These are phyloP conservation scores for Saccharum hybrid DNA, from an alignment of 202 grass and related monocot species.

Conservation along the genomic window DNA sequence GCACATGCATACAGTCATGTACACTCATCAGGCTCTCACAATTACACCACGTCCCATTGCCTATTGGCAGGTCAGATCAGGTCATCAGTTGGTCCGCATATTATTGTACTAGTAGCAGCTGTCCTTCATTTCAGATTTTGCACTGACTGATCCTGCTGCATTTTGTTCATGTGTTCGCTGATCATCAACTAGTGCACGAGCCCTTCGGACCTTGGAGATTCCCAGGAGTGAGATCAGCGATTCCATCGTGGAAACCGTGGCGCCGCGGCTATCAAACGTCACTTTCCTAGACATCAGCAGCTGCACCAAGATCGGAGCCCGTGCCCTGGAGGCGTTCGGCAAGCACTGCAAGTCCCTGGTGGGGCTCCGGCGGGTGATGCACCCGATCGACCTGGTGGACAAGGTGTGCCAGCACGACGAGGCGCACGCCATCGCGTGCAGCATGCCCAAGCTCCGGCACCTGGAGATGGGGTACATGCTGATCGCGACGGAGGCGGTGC, in stretches of 20 bases:
- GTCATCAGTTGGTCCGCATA: not conserved
- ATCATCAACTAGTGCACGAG: conserved; percentile 50
- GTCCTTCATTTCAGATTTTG: not conserved
- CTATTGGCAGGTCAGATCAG: not conserved
- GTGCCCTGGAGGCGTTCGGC: conserved; percentile 86
- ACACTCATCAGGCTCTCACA: not conserved
- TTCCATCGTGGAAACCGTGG: conserved; percentile 72
- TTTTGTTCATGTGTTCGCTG: not conserved
- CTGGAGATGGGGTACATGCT: conserved; percentile 85
- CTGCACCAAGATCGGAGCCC: conserved; percentile 85
- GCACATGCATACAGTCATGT: conserved; percentile 34
- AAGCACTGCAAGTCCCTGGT: conserved; percentile 66
- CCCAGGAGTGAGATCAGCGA: conserved; percentile 93
- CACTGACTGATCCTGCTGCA: conserved; percentile 1
- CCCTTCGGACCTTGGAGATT: conserved; percentile 73
- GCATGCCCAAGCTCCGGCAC: conserved; percentile 79
- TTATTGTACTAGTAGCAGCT: not conserved
- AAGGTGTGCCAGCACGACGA: conserved; percentile 85
- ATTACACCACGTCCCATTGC: conserved; percentile 1
- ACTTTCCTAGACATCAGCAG: conserved; percentile 93
- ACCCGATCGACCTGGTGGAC: conserved; percentile 70
- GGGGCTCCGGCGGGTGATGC: conserved; percentile 75
- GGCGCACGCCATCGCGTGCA: conserved; percentile 80
- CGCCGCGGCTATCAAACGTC: conserved; percentile 64
- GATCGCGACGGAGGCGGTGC: conserved; percentile 61